Base-by-base conservation (phyloP, 495 filamentous ascomycete genomes). In the Cercophora sp. region DNA sequence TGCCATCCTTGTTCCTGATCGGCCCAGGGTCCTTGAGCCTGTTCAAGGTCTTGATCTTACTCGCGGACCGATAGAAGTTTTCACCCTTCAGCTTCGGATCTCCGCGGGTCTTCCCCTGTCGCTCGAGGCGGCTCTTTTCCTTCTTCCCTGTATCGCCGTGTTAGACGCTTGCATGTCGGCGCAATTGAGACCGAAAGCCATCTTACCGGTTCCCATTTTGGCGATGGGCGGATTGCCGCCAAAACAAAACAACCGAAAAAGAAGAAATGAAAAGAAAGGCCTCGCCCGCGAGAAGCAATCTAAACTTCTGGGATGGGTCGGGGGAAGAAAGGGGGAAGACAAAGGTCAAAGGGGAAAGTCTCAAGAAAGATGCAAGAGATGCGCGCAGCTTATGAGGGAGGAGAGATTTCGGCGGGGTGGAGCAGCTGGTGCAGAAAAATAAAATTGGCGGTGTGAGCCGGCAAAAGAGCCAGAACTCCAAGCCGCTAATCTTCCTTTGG, bases 31-130 rank as follows among this genome's bases (percentile, higher is more conserved):
- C 86, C 69, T 91, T 96, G 69, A 85, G 82, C 74, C 91, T 90
- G 62, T 92, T 93, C 68, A 97, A 66, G 39, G 75, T 80, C 74
- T 88, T 91, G 49, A 89, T 75, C 74, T 90, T 88, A 74, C 96
- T 97, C 50, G 89, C 90, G 72, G 79, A 73, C 55, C 84, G 52
- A 49, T 70, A 63, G 45, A 70, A 60, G 55, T 68, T 68, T 51
- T 96, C 94, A 68, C 94, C 93, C 70, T 98, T 98, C 54, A 81
- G 76, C 65, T 85, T 88, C 48, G 96, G 89, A 73, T 97, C 91
- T 79, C 89, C 85, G 52, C 78, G 79, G 42, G 74, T 73, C 77
- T 91, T 90, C 45, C 90, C 89, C 77, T 95, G 81, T 58, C 89
- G 74, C 65, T 61, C 78, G 70, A 86, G 85, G 67, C 93, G 85